Base-by-base conservation (phyloP, 306 rosid genomes). In the Psophocarpus tetragonolobus region DNA sequence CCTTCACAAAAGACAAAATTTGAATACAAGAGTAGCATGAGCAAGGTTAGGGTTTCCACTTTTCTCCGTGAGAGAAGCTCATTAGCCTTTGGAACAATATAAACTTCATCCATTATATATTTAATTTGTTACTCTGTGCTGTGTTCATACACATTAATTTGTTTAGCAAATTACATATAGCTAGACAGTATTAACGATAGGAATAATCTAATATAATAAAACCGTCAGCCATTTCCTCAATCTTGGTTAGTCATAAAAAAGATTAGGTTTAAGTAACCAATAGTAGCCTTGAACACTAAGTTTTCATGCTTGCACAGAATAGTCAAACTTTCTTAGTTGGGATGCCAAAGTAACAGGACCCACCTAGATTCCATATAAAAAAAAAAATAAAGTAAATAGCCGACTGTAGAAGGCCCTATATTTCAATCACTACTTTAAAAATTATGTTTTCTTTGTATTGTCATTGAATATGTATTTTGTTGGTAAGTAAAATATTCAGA, bases 1-100 rank as follows among this genome's bases (percentile, higher is more conserved):
- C n/a, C 58, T 80, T 63, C 45, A 3, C 73, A 8, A 77, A 73
- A 47, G 79, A 85, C 86, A 79, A 66, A 75, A 9, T 27, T 76
- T 41, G 70, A 62, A 66, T 72, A 3, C 73, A 8, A 47, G 54
- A 64, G 79, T 66, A 76, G 29, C 80, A 57, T 76, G 85, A 47
- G 41, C 72, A 21, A 73, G 67, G 47, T 62, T 29, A 60, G 51
- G 29, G 41, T 23, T 68, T 83, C 76, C 41, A 56, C 72, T 65
- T 18, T 39, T 20, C 10, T 10, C 54, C 15, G 47, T 0, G 75
- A 54, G 18, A 18, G 4, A 50, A n/a, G 26, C 12, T 38, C 51
- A 50, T 71, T 71, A 67, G 13, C 65, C 21, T 14, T 62, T 62
- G 73, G 66, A 26, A 33, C 36, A 70, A 41, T 44, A 57, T 13